Percentiles rank a stretch among this genome's conserved stretches.
Conservation (phyloP, 805 yeast species). For the Lachancea meyersii region DNA sequence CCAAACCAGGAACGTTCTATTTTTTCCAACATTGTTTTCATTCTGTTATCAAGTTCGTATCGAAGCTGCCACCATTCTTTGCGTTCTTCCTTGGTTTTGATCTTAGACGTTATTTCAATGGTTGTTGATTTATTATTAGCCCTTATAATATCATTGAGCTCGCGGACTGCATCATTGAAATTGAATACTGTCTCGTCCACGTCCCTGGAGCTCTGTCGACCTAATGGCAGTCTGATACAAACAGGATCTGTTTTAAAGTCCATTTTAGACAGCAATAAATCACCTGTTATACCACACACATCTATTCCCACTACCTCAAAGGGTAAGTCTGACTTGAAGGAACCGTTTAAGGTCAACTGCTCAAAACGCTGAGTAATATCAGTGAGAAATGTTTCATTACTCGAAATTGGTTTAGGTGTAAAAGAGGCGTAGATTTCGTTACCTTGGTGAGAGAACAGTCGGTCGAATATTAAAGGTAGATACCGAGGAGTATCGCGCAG, state of each 20-base stretch:
- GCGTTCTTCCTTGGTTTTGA: slow-evolving; percentile 53
- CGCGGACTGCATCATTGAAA: slow-evolving; percentile 41
- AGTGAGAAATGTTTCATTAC: background rate
- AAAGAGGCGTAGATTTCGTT: slow-evolving; percentile 16
- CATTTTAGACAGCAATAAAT: slow-evolving; percentile 47
- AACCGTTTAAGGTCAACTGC: background rate
- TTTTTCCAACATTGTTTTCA: slow-evolving; percentile 46
- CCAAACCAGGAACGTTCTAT: slow-evolving; percentile 71
- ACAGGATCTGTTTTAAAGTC: slow-evolving; percentile 30
- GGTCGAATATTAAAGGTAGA: slow-evolving; percentile 23
- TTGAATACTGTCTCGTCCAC: slow-evolving; percentile 38
- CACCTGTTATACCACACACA: slow-evolving; percentile 50
- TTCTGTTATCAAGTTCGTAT: slow-evolving; percentile 49
- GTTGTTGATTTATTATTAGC: slow-evolving; percentile 60
- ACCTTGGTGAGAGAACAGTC: slow-evolving; percentile 14
- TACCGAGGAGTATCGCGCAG: slow-evolving; percentile 19
- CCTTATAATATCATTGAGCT: slow-evolving; percentile 46
- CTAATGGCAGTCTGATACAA: slow-evolving; percentile 53
- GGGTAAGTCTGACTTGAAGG: background rate
- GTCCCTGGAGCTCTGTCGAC: slow-evolving; percentile 42
- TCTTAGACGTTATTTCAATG: slow-evolving; percentile 43
- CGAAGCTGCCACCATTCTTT: slow-evolving; percentile 75
- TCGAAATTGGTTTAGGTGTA: slow-evolving; percentile 8
- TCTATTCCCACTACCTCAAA: slow-evolving; percentile 49
- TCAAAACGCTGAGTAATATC: background rate